These are phyloP conservation scores for Setaria viridis DNA, from an alignment of 202 grass and related monocot genomes.

Conservation along the genomic window DNA sequence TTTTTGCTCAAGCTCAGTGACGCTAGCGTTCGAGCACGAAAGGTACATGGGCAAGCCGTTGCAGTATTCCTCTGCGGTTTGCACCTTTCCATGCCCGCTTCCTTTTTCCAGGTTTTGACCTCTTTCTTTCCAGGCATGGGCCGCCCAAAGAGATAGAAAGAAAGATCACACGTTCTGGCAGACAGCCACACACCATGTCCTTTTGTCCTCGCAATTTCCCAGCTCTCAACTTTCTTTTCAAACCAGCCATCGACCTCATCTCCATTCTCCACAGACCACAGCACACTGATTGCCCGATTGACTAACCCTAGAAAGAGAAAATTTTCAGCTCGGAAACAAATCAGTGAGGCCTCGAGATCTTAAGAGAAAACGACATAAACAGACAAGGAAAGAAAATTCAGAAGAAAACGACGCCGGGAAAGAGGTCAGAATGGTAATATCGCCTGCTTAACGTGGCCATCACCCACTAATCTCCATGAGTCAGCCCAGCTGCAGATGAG, in stretches of 20 bases:
- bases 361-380: slow-evolving; percentile 11
- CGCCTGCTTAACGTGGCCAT: background rate
- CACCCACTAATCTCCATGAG: background rate
- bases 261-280: background rate
- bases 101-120: slow-evolving; percentile 11
- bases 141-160: background rate
- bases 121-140: slow-evolving; percentile 40
- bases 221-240: background rate
- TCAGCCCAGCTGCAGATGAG: background rate
- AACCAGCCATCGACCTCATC: slow-evolving; percentile 13
- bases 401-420: background rate
- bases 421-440: background rate
- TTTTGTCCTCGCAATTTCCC: slow-evolving; percentile 6
- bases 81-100: slow-evolving; percentile 34
- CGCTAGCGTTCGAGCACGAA: slow-evolving; percentile 9
- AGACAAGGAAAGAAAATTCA: background rate
- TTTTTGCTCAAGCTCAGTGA: too few relatives aligned
- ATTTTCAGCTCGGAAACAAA: background rate
- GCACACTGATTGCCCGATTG: background rate
- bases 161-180: slow-evolving; percentile 13
- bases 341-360: background rate
- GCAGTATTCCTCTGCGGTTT: background rate
- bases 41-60: slow-evolving; percentile 2
- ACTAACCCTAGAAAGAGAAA: slow-evolving; percentile 15
- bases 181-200: background rate